A percentile compares a stretch with the other conserved stretches of the same genome.
These are phyloP conservation scores for Suhomyces prunicola DNA, from an alignment of 805 yeast species.

Conservation along the genomic window DNA sequence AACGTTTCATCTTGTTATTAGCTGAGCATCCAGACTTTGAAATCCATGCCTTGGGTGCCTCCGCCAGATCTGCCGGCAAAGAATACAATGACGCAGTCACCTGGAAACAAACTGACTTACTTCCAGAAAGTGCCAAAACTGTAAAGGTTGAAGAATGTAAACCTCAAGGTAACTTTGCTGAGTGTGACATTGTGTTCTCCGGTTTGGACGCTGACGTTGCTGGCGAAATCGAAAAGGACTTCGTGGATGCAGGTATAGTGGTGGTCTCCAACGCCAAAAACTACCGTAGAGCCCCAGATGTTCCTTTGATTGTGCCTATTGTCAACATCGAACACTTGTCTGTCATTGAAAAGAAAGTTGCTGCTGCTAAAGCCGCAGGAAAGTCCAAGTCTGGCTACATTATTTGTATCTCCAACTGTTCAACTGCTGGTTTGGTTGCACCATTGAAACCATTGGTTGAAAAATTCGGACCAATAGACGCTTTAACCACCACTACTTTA, in stretches of 20 bases:
- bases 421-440: conserved; percentile 96
- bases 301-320: conserved; percentile 93
- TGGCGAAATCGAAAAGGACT: conserved; percentile 85
- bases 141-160: conserved; percentile 76
- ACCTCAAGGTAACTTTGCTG: conserved; percentile 65
- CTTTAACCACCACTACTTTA: conserved; percentile 83
- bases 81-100: conserved; percentile 77
- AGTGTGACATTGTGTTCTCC: conserved; percentile 91
- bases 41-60: conserved; percentile 84
- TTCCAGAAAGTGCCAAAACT: conserved; percentile 66
- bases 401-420: conserved; percentile 95
- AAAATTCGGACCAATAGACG: conserved; percentile 83
- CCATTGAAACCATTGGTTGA: conserved; percentile 94
- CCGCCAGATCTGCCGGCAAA: conserved; percentile 91
- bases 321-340: conserved; percentile 89
- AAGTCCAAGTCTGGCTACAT: conserved; percentile 72
- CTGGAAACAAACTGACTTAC: conserved; percentile 88
- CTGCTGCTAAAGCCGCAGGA: conserved; percentile 53
- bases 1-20: conserved; percentile 82
- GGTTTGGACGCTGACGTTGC: conserved; percentile 93
- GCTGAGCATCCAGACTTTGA: conserved; percentile 89
- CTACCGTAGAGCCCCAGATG: conserved; percentile 82
- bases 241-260: conserved; percentile 75
- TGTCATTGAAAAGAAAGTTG: conserved; percentile 58
- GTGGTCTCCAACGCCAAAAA: conserved; percentile 95